Base-by-base conservation (phyloP, 129 eudicot species). In the Erigeron canadensis region DNA sequence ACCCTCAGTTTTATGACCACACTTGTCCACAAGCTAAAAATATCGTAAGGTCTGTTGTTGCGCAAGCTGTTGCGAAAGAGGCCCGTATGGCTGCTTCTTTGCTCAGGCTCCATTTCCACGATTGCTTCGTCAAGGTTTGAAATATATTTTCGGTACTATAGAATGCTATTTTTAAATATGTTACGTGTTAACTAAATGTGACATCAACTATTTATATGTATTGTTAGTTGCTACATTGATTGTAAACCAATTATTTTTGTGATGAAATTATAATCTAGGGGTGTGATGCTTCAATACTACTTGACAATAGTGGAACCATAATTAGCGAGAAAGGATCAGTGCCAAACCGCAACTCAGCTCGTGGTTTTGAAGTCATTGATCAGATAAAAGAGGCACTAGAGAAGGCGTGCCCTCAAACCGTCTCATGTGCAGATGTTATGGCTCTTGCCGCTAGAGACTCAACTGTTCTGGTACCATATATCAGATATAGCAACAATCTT, bases 71-170 rank as follows among this genome's bases (percentile, higher is more conserved):
- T 12, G 88, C 90, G 18, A 86, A 65, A 81, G 95, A 91, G 48
- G 76, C 92, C 38, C 91, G 96, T 38, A 91, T 88, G 95, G 97
- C 97, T 57, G 97, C 97, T 72, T 91, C 95, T 38, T 79, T 91
- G 71, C 81, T 91, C 41, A 78, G 97, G 71, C 92, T 91, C 54
- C 97, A 88, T 71, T 91, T 91, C 80, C 97, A 91, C 64, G 97
- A 91, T 50, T 91, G 97, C 66, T 91, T 91, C 63, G 95, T 91
- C 69, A 86, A 91, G 97, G 97, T 90, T 67, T 28, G 81, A 73
- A 2, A 16, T 17, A 17, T 40, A 62, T 62, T 38, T 7, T 42
- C 69, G 2, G 53, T 17, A 41, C 17, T 17, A 63, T 17, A 7
- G 6, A 56, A 55, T 18, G 48, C 48, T 44, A 44, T 44, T 45